Percentiles rank a stretch among this genome's conserved stretches.
Evolutionary conservation across 2,329 filamentous ascomycete species (phyloP).

Genomic region (Biscogniauxia marginata): DNA sequence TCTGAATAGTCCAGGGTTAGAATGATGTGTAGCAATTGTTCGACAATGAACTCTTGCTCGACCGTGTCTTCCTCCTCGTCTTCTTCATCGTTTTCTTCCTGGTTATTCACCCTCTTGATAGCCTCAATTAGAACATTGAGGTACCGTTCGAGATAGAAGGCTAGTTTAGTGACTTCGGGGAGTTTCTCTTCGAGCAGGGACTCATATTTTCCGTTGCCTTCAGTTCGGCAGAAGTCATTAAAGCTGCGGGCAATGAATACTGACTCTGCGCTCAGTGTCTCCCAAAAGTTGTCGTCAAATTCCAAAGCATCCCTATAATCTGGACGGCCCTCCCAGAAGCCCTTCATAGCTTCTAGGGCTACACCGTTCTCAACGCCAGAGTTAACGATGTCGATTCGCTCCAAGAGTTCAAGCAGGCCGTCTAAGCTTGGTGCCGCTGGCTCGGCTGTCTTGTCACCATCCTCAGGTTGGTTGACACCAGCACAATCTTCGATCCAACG

Average conservation of each 20-base stretch:
- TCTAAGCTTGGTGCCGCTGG: slow-evolving; percentile 69
- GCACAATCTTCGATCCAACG: slow-evolving; percentile 98
- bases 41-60: slow-evolving; percentile 92
- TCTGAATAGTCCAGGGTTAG: slow-evolving; percentile 95
- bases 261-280: slow-evolving; percentile 78
- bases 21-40: slow-evolving; percentile 90
- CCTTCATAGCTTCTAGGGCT: slow-evolving; percentile 88
- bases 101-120: slow-evolving; percentile 54
- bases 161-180: slow-evolving; percentile 88
- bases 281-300: slow-evolving; percentile 76
- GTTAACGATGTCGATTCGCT: slow-evolving; percentile 90
- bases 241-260: slow-evolving; percentile 90
- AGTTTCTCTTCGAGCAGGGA: slow-evolving; percentile 85
- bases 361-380: slow-evolving; percentile 88
- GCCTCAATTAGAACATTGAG: slow-evolving; percentile 66
- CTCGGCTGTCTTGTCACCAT: slow-evolving; percentile 54
- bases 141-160: slow-evolving; percentile 82
- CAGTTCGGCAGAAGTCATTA: slow-evolving; percentile 84
- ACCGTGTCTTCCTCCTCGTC: slow-evolving; percentile 76
- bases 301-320: slow-evolving; percentile 72
- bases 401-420: slow-evolving; percentile 84
- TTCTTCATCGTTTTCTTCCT: slow-evolving; percentile 56
- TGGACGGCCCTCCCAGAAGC: slow-evolving; percentile 91
- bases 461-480: slow-evolving; percentile 59
- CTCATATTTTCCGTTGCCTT: slow-evolving; percentile 72